Evolutionary conservation across 805 yeast species (phyloP), one percentile per base, ranked within the genome.

Genomic region (Pichia nakasei): DNA sequence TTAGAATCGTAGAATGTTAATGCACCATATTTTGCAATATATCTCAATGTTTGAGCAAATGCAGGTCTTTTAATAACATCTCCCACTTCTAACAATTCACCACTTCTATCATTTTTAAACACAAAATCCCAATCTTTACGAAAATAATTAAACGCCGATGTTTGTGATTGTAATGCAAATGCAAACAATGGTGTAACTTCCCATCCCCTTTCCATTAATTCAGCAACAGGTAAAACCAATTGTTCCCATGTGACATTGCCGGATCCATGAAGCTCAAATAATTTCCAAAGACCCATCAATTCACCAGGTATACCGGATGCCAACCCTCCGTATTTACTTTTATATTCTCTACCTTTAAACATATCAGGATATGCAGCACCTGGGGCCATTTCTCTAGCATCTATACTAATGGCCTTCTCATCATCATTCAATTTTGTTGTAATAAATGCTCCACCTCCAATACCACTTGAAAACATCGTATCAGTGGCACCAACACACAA

Each of bases 291-390:
- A 0, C 97, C 98, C 47, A 79, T 80, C 39, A 91, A 54, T 59
- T 91, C 97, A 11, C 98, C 98, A 0, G 98, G 98, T 18, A 84
- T 76, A 2, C 78, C 97, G 9, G 80, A 78, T 0, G 96, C 86
- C n/a, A 87, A 65, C 0, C 97, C 98, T 4, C 96, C 97, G 18
- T 80, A 64, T 51, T 75, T 74, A 0, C 94, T 73, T 13, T 72
- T 60, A 27, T 61, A 44, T 11, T 75, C 76, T 15, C 67, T 65
- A 22, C 65, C 58, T 19, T 44, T 26, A 50, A 66, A 88, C 95
- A 89, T 87, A 50, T 80, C 68, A 49, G 75, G 74, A 52, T 67
- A 65, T 4, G 93, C 76, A 1, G 41, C 54, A 2, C 57, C 61
- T 0, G 97, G 97, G 0, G 97, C 96, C 67, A 75, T 76, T 59